Conservation (phyloP, 1,284 basidiomycete species). For the Cutaneotrichosporon mucoides region DNA sequence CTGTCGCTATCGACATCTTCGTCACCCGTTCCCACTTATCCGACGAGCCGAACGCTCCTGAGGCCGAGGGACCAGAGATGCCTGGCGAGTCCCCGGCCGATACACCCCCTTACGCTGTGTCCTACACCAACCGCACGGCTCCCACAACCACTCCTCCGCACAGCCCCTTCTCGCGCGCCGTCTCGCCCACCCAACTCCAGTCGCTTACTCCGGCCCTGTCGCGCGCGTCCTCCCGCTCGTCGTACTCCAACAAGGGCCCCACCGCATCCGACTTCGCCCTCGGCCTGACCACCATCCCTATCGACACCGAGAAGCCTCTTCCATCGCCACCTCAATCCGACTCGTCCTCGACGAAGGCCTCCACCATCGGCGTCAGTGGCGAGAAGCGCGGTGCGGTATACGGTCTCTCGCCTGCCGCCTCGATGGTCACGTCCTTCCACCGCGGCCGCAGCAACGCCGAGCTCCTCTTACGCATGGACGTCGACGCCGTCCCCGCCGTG, state of each 20-base stretch:
- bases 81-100: background rate
- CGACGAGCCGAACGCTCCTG: background rate
- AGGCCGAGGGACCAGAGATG: background rate
- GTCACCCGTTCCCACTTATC: conserved; percentile 17
- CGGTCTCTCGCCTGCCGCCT: conserved; percentile 3
- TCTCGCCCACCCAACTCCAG: no score
- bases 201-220: no score
- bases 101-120: conserved; percentile 1
- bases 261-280: no score
- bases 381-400: conserved; percentile 1
- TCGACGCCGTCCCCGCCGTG: background rate
- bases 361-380: background rate
- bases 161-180: no score
- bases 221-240: no score
- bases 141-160: background rate
- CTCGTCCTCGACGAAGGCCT: background rate
- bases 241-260: no score
- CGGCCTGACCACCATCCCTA: no score
- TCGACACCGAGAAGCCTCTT: background rate
- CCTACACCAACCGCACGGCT: background rate
- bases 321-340: background rate
- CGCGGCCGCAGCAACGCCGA: conserved; percentile 12
- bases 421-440: conserved; percentile 9
- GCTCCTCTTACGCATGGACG: conserved; percentile 8
- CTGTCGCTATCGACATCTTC: conserved; percentile 18